Evolutionary conservation across 1,139 yeast genomes (phyloP).

Genomic region (Magnusiomyces suaveolens): DNA sequence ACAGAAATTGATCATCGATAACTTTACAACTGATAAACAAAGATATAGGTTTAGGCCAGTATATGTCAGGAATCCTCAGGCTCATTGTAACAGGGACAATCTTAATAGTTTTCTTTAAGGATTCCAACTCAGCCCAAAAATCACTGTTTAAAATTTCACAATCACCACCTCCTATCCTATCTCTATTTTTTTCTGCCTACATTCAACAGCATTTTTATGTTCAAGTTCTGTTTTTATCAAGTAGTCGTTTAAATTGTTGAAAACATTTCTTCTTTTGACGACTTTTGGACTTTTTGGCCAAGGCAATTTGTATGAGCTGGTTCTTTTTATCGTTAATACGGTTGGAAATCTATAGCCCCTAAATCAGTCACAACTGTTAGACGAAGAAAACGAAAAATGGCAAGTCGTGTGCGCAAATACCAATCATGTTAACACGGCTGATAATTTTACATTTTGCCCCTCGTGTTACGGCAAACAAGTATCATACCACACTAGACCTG

Average conservation of each 20-base stretch:
- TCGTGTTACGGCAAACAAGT: no score
- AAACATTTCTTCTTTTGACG: slow-evolving; percentile 40
- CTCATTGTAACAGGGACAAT: no score
- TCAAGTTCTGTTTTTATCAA: slow-evolving; percentile 17
- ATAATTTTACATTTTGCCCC: no score
- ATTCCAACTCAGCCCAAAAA: slow-evolving; percentile 4
- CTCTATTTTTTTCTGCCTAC: slow-evolving; percentile 15
- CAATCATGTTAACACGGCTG: not conserved
- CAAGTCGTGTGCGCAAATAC: not conserved
- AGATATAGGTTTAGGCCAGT: no score
- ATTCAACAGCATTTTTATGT: not conserved
- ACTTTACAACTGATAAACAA: no score
- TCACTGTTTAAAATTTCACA: slow-evolving; percentile 11
- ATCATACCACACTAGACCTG: no score
- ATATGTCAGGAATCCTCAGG: no score
- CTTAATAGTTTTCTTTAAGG: no score
- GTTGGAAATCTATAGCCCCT: slow-evolving; percentile 14
- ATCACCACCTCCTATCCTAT: slow-evolving; percentile 15
- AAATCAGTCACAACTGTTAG: not conserved
- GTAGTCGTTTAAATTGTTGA: slow-evolving; percentile 35
- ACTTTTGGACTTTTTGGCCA: slow-evolving; percentile 28
- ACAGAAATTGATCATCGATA: no score
- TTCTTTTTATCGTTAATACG: slow-evolving; percentile 32
- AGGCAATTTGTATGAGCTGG: slow-evolving; percentile 36
- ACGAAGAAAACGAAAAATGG: slow-evolving; percentile 3